phyloP scores from a whole-genome alignment of 2,329 filamentous ascomycete species.

The Hypoxylon sp. region DNA sequence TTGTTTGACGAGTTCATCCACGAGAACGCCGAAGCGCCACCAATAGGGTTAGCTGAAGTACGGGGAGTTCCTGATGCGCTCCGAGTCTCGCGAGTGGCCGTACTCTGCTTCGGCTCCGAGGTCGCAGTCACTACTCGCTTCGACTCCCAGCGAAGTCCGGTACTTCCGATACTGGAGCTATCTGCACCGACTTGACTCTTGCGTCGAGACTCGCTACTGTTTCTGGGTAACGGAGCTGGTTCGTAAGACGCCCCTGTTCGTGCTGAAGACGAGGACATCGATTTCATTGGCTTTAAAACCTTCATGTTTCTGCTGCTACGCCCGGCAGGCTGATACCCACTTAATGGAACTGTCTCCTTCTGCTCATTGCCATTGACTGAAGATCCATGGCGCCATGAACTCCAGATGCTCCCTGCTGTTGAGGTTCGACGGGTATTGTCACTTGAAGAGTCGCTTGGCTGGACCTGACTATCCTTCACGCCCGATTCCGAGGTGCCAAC shows the following conservation, averaged over 20 bases:
- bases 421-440: slow-evolving; percentile 50
- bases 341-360: slow-evolving; percentile 69
- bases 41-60: slow-evolving; percentile 82
- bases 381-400: slow-evolving; percentile 76
- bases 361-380: slow-evolving; percentile 65
- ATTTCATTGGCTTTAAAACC: slow-evolving; percentile 84
- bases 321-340: slow-evolving; percentile 79
- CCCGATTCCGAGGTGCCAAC: slow-evolving; percentile 47
- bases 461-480: slow-evolving; percentile 50
- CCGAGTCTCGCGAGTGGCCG: slow-evolving; percentile 56
- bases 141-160: slow-evolving; percentile 65
- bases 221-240: slow-evolving; percentile 61
- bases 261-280: slow-evolving; percentile 66
- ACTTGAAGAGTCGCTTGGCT: slow-evolving; percentile 47
- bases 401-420: slow-evolving; percentile 74
- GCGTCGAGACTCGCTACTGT: slow-evolving; percentile 65
- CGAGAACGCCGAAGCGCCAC: slow-evolving; percentile 92
- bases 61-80: slow-evolving; percentile 64
- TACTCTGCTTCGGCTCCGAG: slow-evolving; percentile 55
- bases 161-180: slow-evolving; percentile 51
- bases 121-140: slow-evolving; percentile 63
- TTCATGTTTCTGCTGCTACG: slow-evolving; percentile 83
- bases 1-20: slow-evolving; percentile 80
- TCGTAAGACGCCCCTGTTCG: slow-evolving; percentile 69
- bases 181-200: slow-evolving; percentile 65